Base-by-base conservation (phyloP, 495 filamentous ascomycete genomes). In the Xylaria sp. region DNA sequence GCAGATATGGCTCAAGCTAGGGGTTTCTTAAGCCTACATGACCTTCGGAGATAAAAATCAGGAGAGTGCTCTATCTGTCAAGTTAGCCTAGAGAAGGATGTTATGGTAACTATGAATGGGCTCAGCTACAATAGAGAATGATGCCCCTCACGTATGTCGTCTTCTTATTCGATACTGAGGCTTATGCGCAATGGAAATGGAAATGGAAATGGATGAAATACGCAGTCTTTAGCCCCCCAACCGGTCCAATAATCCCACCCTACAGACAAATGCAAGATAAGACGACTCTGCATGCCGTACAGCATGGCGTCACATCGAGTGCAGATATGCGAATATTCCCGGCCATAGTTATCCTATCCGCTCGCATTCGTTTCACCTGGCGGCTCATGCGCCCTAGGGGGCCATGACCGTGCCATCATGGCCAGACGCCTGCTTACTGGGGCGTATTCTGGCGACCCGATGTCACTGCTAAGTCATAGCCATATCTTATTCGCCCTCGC, bases 231-330 rank as follows among this genome's bases (percentile, higher is more conserved):
- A 53, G 24, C 50, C 50, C 48, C n/a, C 24, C 11, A 53, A 29
- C 5, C 14, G 26, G 50, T 53, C 15, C 17, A 53, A 29, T 53
- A 53, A 53, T 29, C 50, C 8, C n/a, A 52, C 48, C 48, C 24
- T 26, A 48, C 12, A 12, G 12, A 29, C 50, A 29, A 5, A 26
- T 53, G 50, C 24, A 26, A 53, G 50, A 53, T 53, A 53, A 53
- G 50, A 53, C 12, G 3, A 29, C 15, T 29, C 24, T 29, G 50
- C 50, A 29, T 53, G 11, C 12, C 50, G 24, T 53, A 53, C 24
- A 29, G 12, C 11, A 53, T 53, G 24, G 50, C 24, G 50, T 53
- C 50, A 53, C 50, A 53, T 53, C 50, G 50, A 53, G 50, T 29
- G 11, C 29, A 53, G 50, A 53, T 29, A 53, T 53, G 50, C 50